Evolutionary conservation across 192 early-diverging fungal species (phyloP).

Genomic region (Umbelopsis sp.): DNA sequence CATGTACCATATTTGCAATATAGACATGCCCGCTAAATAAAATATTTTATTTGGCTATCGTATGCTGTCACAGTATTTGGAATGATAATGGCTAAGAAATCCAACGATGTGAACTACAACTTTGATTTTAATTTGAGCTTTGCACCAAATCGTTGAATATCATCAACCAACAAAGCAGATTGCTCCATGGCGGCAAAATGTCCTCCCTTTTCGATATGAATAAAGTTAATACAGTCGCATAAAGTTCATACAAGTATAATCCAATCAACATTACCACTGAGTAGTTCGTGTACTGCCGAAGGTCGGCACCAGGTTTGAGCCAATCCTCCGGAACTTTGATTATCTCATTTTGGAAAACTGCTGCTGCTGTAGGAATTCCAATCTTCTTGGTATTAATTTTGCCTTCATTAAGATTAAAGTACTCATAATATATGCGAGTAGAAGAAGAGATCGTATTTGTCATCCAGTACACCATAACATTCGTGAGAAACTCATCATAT

Average conservation of each 20-base stretch:
- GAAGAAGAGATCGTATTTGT: slow-evolving; percentile 57
- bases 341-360: slow-evolving; percentile 1
- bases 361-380: slow-evolving; percentile 1
- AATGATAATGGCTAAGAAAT: too few species aligned
- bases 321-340: not conserved
- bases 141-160: slow-evolving; percentile 38
- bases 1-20: too few species aligned
- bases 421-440: slow-evolving; percentile 60
- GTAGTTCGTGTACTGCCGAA: not conserved
- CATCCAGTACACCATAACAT: slow-evolving; percentile 59
- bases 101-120: not conserved
- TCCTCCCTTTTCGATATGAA: slow-evolving; percentile 41
- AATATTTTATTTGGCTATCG: too few species aligned
- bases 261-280: not conserved
- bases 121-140: not conserved
- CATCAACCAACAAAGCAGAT: slow-evolving; percentile 49
- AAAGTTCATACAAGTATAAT: not conserved
- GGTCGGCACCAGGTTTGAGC: not conserved
- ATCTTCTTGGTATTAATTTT: not conserved
- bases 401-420: slow-evolving; percentile 22
- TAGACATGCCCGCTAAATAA: too few species aligned
- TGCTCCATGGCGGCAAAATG: slow-evolving; percentile 67
- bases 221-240: not conserved
- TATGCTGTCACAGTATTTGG: too few species aligned
- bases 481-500: slow-evolving; percentile 47